Evolutionary conservation across 345 rosid species (phyloP).

Genomic region (Brassica carinata): DNA sequence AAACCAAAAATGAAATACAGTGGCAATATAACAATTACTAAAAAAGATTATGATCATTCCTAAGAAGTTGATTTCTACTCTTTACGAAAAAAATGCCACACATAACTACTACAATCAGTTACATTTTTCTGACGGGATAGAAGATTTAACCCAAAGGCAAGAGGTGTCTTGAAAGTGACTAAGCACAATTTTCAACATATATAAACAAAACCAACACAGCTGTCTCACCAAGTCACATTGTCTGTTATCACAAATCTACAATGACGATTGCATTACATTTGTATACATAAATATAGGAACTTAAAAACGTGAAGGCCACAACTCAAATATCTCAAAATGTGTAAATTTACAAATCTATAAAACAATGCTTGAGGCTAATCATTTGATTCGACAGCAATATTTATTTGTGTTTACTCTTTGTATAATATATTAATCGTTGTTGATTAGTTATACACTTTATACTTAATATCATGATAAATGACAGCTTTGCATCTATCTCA

Average conservation of each 20-base stretch:
- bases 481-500: too few relatives aligned
- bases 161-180: slow-evolving; percentile 40
- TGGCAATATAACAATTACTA: neutral
- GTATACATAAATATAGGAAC: neutral
- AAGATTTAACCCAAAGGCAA: slow-evolving; percentile 5
- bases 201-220: slow-evolving; percentile 28
- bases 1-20: neutral
- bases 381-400: slow-evolving; percentile 30
- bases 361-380: slow-evolving; percentile 23
- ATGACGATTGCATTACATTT: slow-evolving; percentile 30
- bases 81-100: neutral
- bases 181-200: slow-evolving; percentile 32
- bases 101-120: neutral
- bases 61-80: neutral
- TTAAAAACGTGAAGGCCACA: slow-evolving; percentile 37
- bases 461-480: too few relatives aligned
- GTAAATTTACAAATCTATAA: slow-evolving; percentile 18
- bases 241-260: slow-evolving; percentile 25
- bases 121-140: neutral
- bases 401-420: too few relatives aligned
- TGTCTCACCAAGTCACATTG: slow-evolving; percentile 34
- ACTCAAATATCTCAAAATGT: slow-evolving; percentile 11
- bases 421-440: too few relatives aligned
- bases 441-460: too few relatives aligned
- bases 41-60: neutral